A percentile compares a stretch with the other conserved stretches of the same genome.
Conservation (phyloP, 2,329 filamentous ascomycete genomes). For the Laburnicola sp. region DNA sequence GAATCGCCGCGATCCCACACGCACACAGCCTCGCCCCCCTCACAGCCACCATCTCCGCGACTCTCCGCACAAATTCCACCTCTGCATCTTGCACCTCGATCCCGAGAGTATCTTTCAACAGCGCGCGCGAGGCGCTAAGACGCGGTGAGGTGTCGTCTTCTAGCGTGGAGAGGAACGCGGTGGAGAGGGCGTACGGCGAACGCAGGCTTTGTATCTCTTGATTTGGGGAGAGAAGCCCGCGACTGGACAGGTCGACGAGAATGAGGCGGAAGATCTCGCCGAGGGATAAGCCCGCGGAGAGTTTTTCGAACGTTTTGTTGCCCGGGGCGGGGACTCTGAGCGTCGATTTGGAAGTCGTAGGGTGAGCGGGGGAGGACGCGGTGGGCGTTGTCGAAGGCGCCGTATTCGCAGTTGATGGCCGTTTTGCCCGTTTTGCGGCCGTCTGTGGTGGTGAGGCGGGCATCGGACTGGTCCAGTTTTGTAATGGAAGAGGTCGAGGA, state of each 20-base stretch:
- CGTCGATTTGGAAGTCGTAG: constrained; percentile 56
- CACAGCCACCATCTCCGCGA: constrained; percentile 39
- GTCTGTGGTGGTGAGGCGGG: constrained; percentile 1
- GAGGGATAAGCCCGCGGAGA: constrained; percentile 52
- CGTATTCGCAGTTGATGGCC: constrained; percentile 98
- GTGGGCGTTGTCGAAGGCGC: constrained; percentile 94
- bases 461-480: constrained; percentile 59
- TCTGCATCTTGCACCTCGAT: constrained; percentile 29
- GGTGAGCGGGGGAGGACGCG: constrained; percentile 80
- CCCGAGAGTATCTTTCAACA: constrained; percentile 27
- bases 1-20: constrained; percentile 46
- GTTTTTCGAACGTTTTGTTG: constrained; percentile 53
- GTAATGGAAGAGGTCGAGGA: constrained; percentile 79
- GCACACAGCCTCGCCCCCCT: constrained; percentile 44
- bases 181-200: constrained; percentile 81
- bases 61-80: constrained; percentile 28
- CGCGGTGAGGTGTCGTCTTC: constrained; percentile 61
- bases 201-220: constrained; percentile 86
- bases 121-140: constrained; percentile 25
- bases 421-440: constrained; percentile 51
- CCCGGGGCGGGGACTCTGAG: constrained; percentile 49
- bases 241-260: constrained; percentile 62
- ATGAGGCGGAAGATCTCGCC: constrained; percentile 52
- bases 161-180: constrained; percentile 85
- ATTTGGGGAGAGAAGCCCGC: constrained; percentile 72